Base-by-base conservation (phyloP, 352 stramenopile genomes). In the Phytophthora idaei region DNA sequence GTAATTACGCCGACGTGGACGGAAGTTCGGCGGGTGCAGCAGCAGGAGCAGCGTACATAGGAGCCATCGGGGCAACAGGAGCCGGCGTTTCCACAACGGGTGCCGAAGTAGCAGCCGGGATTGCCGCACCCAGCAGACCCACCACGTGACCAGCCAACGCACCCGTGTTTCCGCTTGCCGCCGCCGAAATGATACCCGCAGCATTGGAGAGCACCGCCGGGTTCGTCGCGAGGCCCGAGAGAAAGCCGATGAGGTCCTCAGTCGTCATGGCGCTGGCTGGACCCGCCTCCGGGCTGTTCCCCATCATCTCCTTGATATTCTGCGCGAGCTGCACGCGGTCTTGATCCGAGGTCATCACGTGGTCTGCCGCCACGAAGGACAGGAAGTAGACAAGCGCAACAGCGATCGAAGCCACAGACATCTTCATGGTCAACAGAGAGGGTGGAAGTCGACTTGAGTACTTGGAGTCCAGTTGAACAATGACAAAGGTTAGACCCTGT, bases 401-500 rank as follows among this genome's bases (percentile, higher is more conserved):
- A 12, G 21, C 44, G 10, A 50, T 21, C 3, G 46, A 14, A 47
- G 31, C 21, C 32, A 12, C 39, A 2, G 36, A 49, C 25, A 54
- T 36, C n/a, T 41, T 61, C 57, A 65, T 72, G 11, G 12, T 59
- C 1, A 12, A 17, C 8, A n/a, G 14, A 12, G 14, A 8, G 8
- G 25, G 17, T 27, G 27, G 12, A 5, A 27, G 34, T 12, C 29
- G 45, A 52, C 44, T 74, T 71, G 34, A 61, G 62, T 48, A 27
- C 34, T 58, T 52, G 42, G 28, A 44, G 50, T 63, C 53, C 56
- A 65, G 62, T 39, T 34, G 53, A 62, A 76, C 68, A 76, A 64
- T 72, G 57, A 46, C 21, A 21, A 21, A 21, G 21, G 21, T 21
- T 21, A 21, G 21, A 21, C 21, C 21, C 21, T 21, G 21, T 21